Evolutionary conservation across 2,329 filamentous ascomycete genomes (phyloP), one percentile per base, ranked within the genome.

Genomic region (Alternaria metachromatica): DNA sequence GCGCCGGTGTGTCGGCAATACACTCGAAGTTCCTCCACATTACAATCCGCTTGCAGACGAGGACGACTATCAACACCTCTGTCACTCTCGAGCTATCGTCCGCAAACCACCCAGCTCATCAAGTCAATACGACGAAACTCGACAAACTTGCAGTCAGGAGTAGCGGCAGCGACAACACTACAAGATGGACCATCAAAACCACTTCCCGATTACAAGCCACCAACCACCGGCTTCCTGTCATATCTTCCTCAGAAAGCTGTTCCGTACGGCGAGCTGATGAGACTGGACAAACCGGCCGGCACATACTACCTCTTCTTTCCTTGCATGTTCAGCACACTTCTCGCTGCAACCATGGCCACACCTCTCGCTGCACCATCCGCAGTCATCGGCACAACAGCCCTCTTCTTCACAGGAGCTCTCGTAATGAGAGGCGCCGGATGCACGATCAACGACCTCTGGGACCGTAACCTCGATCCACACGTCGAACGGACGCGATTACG

Each of bases 391-490:
- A 93, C 90, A 0, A 86, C 87, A 3, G 74, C 77, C 4, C 86
- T 96, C 51, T 96, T 96, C 81, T 87, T 91, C 72, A 84, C 88
- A 2, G 93, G 93, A 55, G 91, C 92, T 4, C 78, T 96, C 48
- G 87, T 97, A 69, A 96, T 97, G 92, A 91, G 94, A 64, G 92
- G 94, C 53, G 92, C 93, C 20, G 93, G 93, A 55, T 97, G 94
- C 80, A 91, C 91, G 18, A 93, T 96, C 81, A 97, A 97, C 77
- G 94, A 97, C 77, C 88, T 96, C 55, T 94, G 93, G 91, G 94
- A 97, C 80, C 88, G 92, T 58, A 92, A 96, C 71, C 89, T 97
- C 15, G 94, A 97, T 79, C 90, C 91, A 7, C 87, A 93, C 66
- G 93, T 97, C 13, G 81, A 87, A 2, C 87, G 94, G 51, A 96